These are phyloP conservation scores for Fusarium brevicatenulatum DNA, from an alignment of 2,329 filamentous ascomycete species.

Conservation along the genomic window DNA sequence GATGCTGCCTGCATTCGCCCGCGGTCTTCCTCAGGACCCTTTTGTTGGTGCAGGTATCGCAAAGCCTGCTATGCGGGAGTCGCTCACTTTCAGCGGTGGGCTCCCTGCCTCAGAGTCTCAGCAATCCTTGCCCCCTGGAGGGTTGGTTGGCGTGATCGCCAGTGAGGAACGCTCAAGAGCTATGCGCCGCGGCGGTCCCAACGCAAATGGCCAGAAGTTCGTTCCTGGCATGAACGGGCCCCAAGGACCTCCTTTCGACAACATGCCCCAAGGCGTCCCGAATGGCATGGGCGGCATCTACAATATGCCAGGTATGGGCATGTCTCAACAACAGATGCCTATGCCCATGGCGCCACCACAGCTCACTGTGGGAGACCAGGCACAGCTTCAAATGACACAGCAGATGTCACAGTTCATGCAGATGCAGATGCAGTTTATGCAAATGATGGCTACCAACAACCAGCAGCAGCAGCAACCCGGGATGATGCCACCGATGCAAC, in stretches of 20 bases:
- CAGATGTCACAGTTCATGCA: conserved; percentile 91
- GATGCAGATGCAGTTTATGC: conserved; percentile 96
- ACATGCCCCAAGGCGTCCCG: conserved; percentile 55
- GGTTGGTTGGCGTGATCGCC: conserved; percentile 88
- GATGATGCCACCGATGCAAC: conserved; percentile 44
- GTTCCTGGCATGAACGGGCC: conserved; percentile 51
- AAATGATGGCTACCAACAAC: conserved; percentile 71
- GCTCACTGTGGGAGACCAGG: conserved; percentile 73
- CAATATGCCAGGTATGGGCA: conserved; percentile 44
- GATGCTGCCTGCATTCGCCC: conserved; percentile 82
- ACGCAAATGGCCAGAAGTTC: conserved; percentile 63
- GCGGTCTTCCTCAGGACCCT: conserved; percentile 83
- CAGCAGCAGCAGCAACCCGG: conserved; percentile 35
- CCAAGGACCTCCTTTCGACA: conserved; percentile 57
- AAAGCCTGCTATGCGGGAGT: conserved; percentile 77
- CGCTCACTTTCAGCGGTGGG: conserved; percentile 74
- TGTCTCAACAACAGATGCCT: conserved; percentile 41
- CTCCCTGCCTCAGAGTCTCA: conserved; percentile 52
- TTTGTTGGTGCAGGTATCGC: conserved; percentile 84
- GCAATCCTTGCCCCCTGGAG: conserved; percentile 70
- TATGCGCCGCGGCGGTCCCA: conserved; percentile 81
- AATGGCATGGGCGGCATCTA: conserved; percentile 49
- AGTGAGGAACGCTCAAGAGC: conserved; percentile 83
- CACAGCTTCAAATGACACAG: conserved; percentile 82
- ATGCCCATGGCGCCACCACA: conserved; percentile 56